Conservation (phyloP, 169 alveolate genomes). For the Babesia sp. region DNA sequence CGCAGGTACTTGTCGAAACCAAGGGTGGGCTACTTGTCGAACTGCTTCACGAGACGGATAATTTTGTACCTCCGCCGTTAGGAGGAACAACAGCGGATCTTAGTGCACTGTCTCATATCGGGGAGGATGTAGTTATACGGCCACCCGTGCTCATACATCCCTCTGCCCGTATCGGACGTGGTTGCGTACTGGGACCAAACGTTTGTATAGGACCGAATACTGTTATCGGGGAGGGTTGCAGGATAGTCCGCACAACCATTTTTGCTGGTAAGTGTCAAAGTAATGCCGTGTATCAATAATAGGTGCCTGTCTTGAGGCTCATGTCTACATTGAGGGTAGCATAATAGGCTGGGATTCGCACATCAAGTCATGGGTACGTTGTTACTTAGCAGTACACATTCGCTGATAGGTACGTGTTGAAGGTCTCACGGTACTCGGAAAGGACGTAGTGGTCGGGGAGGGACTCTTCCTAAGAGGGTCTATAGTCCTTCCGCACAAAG, state of each 20-base stretch:
- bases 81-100: constrained; percentile 2
- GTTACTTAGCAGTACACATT: neutral
- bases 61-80: neutral
- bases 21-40: constrained; percentile 19
- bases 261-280: constrained; percentile 71
- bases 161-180: constrained; percentile 82
- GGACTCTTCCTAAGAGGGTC: constrained; percentile 53
- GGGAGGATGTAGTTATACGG: constrained; percentile 8
- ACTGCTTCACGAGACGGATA: neutral
- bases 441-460: constrained; percentile 44
- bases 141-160: constrained; percentile 52
- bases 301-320: constrained; percentile 38
- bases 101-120: constrained; percentile 2
- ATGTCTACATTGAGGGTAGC: constrained; percentile 51
- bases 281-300: neutral
- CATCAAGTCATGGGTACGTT: constrained; percentile 47
- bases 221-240: constrained; percentile 89
- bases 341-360: constrained; percentile 66
- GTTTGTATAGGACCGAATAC: constrained; percentile 91
- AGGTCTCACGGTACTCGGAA: constrained; percentile 61
- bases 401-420: constrained; percentile 44
- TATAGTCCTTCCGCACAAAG: constrained; percentile 65
- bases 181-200: constrained; percentile 88
- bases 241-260: constrained; percentile 85
- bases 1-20: neutral